A percentile compares a stretch with the other conserved stretches of the same genome.
Conservation (phyloP, 352 stramenopile genomes). For the Phytophthora cajani region DNA sequence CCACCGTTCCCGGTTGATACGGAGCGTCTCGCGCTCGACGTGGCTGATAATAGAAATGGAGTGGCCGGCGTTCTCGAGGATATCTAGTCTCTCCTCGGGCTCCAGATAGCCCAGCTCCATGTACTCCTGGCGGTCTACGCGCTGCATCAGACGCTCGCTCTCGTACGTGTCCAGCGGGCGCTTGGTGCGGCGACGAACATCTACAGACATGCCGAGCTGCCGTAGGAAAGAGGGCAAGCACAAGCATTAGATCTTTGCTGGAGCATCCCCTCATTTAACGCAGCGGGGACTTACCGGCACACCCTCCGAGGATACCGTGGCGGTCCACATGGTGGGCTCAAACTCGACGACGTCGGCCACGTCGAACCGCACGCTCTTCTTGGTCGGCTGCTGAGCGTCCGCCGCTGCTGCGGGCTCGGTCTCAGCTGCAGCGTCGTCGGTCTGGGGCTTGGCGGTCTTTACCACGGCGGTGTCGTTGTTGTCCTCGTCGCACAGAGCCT, state of each 20-base stretch:
- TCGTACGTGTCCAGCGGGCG: conserved; percentile 74
- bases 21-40: conserved; percentile 72
- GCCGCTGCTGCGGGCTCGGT: background rate
- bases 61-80: conserved; percentile 73
- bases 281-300: conserved; percentile 58
- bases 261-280: background rate
- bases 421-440: conserved; percentile 5
- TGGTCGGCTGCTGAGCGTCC: conserved; percentile 19
- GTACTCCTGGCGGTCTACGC: conserved; percentile 76
- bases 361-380: conserved; percentile 66
- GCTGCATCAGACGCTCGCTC: conserved; percentile 54
- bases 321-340: conserved; percentile 84
- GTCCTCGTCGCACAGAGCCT: conserved; percentile 36
- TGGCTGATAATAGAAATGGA: conserved; percentile 68
- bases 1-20: conserved; percentile 83
- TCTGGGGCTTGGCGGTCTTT: conserved; percentile 7
- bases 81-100: conserved; percentile 77
- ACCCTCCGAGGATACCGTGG: conserved; percentile 76
- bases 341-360: conserved; percentile 80
- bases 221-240: background rate
- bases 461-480: conserved; percentile 6
- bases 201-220: conserved; percentile 73
- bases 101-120: conserved; percentile 87
- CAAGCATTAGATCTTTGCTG: conserved; percentile 3
- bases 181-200: conserved; percentile 68